These are phyloP conservation scores for Venturia aucupariae DNA, from an alignment of 2,329 filamentous ascomycete species.

Conservation along the genomic window DNA sequence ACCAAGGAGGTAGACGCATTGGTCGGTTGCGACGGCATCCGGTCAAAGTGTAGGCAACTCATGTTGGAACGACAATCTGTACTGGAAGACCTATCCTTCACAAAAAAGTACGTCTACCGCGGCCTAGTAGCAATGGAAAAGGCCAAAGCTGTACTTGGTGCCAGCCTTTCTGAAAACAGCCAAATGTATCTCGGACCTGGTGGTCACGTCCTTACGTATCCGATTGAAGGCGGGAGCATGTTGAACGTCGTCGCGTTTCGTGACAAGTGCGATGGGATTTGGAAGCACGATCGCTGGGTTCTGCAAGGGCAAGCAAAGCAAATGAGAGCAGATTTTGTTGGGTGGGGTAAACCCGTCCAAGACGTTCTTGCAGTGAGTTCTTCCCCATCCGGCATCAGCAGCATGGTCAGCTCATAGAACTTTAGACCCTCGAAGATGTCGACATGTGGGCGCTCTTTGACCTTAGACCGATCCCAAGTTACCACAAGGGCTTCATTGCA, in stretches of 20 bases:
- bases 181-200: background rate
- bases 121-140: background rate
- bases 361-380: constrained; percentile 19
- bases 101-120: constrained; percentile 10
- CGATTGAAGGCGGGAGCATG: background rate
- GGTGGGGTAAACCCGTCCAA: background rate
- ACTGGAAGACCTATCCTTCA: constrained; percentile 7
- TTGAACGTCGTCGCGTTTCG: constrained; percentile 13
- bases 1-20: constrained; percentile 33
- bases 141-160: background rate
- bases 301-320: constrained; percentile 17
- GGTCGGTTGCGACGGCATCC: constrained; percentile 41
- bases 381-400: constrained; percentile 12
- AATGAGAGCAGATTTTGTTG: constrained; percentile 17
- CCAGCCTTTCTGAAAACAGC: background rate
- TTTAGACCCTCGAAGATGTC: constrained; percentile 24
- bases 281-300: constrained; percentile 16
- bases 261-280: constrained; percentile 15
- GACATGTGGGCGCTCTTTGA: constrained; percentile 23
- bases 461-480: background rate
- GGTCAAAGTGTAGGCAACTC: constrained; percentile 17
- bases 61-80: background rate
- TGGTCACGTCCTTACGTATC: background rate
- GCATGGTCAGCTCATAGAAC: constrained; percentile 17
- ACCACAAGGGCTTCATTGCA: constrained; percentile 5